phyloP scores from a whole-genome alignment of 2,329 filamentous ascomycete genomes.

The Fusarium sp. region DNA sequence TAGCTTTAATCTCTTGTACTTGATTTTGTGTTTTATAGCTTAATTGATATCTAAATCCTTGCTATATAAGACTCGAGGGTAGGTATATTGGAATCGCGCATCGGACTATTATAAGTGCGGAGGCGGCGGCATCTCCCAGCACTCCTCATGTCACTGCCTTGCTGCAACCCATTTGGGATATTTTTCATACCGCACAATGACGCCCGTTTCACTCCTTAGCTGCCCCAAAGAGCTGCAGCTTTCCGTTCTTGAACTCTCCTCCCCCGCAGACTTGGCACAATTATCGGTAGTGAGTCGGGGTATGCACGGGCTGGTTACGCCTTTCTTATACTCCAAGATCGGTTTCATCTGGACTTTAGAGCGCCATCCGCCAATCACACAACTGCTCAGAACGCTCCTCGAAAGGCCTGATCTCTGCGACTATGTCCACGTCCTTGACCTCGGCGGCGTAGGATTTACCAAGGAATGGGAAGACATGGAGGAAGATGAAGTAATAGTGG shows the following conservation, averaged over 20 bases:
- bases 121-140: too few relatives aligned
- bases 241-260: not conserved
- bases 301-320: not conserved
- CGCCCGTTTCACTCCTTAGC: not conserved
- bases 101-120: too few relatives aligned
- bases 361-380: not conserved
- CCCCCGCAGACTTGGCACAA: not conserved
- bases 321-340: not conserved
- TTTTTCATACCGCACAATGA: too few relatives aligned
- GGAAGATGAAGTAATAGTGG: too few relatives aligned
- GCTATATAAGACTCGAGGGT: too few relatives aligned
- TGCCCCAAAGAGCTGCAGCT: slow-evolving; percentile 4
- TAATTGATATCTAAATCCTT: too few relatives aligned
- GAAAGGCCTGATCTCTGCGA: not conserved
- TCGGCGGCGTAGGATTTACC: not conserved
- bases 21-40: too few relatives aligned
- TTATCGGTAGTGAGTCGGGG: not conserved
- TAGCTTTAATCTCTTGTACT: too few relatives aligned
- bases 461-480: not conserved
- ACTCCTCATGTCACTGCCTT: too few relatives aligned
- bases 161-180: too few relatives aligned
- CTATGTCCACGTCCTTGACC: not conserved
- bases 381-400: slow-evolving; percentile 4
- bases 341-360: not conserved
- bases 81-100: too few relatives aligned